Conservation (phyloP, 306 rosid species). For the Carpinus viminea region DNA sequence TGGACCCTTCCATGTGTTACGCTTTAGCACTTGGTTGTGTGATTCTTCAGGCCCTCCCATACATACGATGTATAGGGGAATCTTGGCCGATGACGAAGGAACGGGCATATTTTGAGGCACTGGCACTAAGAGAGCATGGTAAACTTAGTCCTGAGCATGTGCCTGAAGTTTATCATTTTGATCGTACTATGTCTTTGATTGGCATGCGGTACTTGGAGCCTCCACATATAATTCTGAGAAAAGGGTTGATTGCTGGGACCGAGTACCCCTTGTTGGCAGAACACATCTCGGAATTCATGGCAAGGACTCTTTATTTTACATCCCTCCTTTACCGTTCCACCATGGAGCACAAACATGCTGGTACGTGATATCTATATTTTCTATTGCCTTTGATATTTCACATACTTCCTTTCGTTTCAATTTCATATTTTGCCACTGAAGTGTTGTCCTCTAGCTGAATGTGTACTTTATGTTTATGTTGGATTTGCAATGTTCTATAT, state of each 20-base stretch:
- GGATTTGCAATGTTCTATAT: background rate
- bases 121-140: slow-evolving; percentile 46
- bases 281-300: slow-evolving; percentile 77
- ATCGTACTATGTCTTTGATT: slow-evolving; percentile 80
- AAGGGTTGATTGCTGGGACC: slow-evolving; percentile 82
- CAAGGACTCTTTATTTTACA: slow-evolving; percentile 74
- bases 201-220: slow-evolving; percentile 91
- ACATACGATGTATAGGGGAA: slow-evolving; percentile 83
- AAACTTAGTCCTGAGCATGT: slow-evolving; percentile 62
- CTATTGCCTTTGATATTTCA: background rate
- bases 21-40: background rate
- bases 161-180: slow-evolving; percentile 84
- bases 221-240: slow-evolving; percentile 83
- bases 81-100: slow-evolving; percentile 97
- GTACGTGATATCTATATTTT: slow-evolving; percentile 33
- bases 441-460: background rate
- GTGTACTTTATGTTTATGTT: background rate
- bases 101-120: slow-evolving; percentile 82
- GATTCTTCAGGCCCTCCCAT: slow-evolving; percentile 70
- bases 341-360: slow-evolving; percentile 69
- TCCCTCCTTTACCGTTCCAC: slow-evolving; percentile 75
- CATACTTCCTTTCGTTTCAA: background rate
- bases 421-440: background rate
- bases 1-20: background rate
- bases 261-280: slow-evolving; percentile 75